Evolutionary conservation across 805 yeast genomes (phyloP), one percentile per base, ranked within the genome.

Genomic region (Komagataella pastoris): DNA sequence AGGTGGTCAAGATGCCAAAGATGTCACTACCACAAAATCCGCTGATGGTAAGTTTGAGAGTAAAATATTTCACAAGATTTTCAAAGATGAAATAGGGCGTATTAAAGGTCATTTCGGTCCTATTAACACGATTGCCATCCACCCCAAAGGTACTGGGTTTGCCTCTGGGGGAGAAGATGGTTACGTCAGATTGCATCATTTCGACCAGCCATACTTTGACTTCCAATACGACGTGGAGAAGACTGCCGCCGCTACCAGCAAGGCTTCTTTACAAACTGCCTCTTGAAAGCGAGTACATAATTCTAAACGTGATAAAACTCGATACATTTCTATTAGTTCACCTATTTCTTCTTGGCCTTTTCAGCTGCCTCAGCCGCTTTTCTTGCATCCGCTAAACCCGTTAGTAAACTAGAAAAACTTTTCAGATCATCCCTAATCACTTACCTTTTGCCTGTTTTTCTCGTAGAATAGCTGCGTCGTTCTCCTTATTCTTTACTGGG

Each of bases 151-250:
- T 52, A 79, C 85, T 40, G 84, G 91, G 49, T 93, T 85, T 67
- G 90, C 95, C n/a, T 84, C 95, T 54, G 99, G 99, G 50, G 96
- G 97, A 65, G 99, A 93, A 76, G 99, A 93, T 74, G 99, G 99
- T 68, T 88, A 80, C 63, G 85, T 93, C 56, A 88, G 99, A 73
- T 78, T 93, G 56, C 97, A 93, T 70, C 83, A 83, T 60, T 93
- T 89, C 70, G 97, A 90, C 65, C 88, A 88, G 71, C 77, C 88
- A 17, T 93, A 91, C 73, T 90, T 78, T 68, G 98, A 93, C 58
- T 93, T 93, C 72, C 82, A 83, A 65, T 90, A 87, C 64, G 97
- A 90, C 65, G 91, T 86, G 59, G 96, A 88, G 68, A 82, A 84
- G 68, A 83, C 90, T 51, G 88, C 87, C 57, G 71, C 71, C 53